Evolutionary conservation across 495 filamentous ascomycete genomes (phyloP).

Genomic region (Diplogelasinospora grovesii): DNA sequence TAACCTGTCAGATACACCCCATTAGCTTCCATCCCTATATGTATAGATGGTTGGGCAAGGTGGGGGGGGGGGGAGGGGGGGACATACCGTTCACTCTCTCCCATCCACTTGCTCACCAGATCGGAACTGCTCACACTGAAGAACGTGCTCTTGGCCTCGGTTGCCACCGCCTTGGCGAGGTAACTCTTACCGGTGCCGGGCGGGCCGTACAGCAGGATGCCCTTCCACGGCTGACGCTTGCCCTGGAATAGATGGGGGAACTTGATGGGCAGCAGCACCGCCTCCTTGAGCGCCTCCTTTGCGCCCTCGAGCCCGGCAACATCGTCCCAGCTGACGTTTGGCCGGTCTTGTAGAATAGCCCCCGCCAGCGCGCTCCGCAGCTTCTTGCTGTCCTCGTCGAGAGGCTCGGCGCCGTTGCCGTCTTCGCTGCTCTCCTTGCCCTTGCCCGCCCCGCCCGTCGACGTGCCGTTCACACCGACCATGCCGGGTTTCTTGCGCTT

Average conservation of each 20-base stretch:
- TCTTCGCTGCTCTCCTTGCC: slow-evolving; percentile 43
- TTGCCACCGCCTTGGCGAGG: slow-evolving; percentile 93
- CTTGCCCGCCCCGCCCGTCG: slow-evolving; percentile 56
- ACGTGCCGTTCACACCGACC: slow-evolving; percentile 80
- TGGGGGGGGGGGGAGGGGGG: not conserved
- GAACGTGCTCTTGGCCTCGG: slow-evolving; percentile 98
- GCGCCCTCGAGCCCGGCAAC: slow-evolving; percentile 93
- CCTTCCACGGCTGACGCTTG: slow-evolving; percentile 96
- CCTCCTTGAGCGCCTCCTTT: slow-evolving; percentile 96
- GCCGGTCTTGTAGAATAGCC: slow-evolving; percentile 89
- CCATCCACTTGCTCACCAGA: slow-evolving; percentile 98
- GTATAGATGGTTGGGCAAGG: too few species aligned
- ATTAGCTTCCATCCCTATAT: slow-evolving; percentile 3
- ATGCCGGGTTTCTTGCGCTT: slow-evolving; percentile 69
- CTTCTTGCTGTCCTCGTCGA: slow-evolving; percentile 92
- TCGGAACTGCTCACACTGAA: slow-evolving; percentile 97
- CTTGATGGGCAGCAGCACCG: slow-evolving; percentile 94
- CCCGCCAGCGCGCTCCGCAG: slow-evolving; percentile 82
- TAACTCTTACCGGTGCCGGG: slow-evolving; percentile 97
- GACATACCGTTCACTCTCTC: slow-evolving; percentile 87
- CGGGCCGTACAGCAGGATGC: slow-evolving; percentile 91
- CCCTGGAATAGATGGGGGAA: slow-evolving; percentile 97
- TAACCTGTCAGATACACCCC: slow-evolving; percentile 57
- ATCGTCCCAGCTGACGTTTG: slow-evolving; percentile 95
- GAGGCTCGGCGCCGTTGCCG: slow-evolving; percentile 54